Evolutionary conservation across 164 flowering plant genomes (phyloP).

Genomic region (Tetrastigma voinierianum): DNA sequence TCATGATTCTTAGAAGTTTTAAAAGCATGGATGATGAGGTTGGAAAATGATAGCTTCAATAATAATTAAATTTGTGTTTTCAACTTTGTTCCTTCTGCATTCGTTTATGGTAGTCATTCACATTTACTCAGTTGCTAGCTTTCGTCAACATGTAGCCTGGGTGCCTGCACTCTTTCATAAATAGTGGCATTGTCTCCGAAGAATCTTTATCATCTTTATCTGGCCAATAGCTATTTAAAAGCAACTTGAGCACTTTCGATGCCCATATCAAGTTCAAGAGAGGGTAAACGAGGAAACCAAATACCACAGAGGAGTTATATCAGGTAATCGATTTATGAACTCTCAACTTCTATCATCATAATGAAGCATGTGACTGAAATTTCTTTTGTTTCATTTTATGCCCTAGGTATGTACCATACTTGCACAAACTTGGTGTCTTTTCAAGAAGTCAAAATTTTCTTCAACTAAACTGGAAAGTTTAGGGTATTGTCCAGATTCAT

Average conservation of each 20-base stretch:
- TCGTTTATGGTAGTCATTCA: slow-evolving; percentile 6
- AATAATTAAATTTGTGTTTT: neutral
- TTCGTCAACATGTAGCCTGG: slow-evolving; percentile 81
- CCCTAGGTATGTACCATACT: slow-evolving; percentile 73
- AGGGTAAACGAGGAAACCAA: slow-evolving; percentile 38
- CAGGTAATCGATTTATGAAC: neutral
- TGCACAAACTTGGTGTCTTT: slow-evolving; percentile 79
- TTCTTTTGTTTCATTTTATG: slow-evolving; percentile 6
- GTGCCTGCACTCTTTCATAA: slow-evolving; percentile 61
- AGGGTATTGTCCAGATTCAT: slow-evolving; percentile 63
- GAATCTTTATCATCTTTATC: slow-evolving; percentile 56
- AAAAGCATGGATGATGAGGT: slow-evolving; percentile 81
- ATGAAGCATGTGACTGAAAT: neutral
- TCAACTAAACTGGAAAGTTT: slow-evolving; percentile 66
- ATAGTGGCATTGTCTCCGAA: slow-evolving; percentile 56
- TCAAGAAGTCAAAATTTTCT: slow-evolving; percentile 59
- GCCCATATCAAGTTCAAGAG: slow-evolving; percentile 29
- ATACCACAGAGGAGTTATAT: slow-evolving; percentile 64
- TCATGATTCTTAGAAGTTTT: slow-evolving; percentile 37
- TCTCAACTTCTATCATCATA: slow-evolving; percentile 7
- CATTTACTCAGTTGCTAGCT: slow-evolving; percentile 54
- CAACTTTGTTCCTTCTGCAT: neutral
- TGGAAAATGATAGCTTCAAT: slow-evolving; percentile 8
- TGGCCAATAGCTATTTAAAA: slow-evolving; percentile 64
- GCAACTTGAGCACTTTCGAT: slow-evolving; percentile 54